Evolutionary conservation across 2,329 filamentous ascomycete genomes (phyloP).

Genomic region (Ophiocordyceps australis): DNA sequence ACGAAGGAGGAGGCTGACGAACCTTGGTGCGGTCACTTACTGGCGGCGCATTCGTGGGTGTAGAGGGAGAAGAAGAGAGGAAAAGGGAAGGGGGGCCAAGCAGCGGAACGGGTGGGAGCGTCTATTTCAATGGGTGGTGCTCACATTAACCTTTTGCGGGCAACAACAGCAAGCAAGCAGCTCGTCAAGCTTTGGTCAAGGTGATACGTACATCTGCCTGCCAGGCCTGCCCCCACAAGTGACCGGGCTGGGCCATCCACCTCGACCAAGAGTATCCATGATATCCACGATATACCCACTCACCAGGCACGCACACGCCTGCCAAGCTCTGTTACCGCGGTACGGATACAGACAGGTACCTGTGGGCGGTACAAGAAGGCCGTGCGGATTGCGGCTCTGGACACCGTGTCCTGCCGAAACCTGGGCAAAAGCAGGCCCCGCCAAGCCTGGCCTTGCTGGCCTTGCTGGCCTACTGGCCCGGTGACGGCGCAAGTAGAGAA

Average conservation of each 20-base stretch:
- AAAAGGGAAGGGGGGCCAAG: conserved; percentile 5
- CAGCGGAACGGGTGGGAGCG: conserved; percentile 13
- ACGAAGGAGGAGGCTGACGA: conserved; percentile 19
- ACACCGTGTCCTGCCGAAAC: not conserved
- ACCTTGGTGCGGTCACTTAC: conserved; percentile 23
- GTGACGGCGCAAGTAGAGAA: no score
- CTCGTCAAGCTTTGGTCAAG: no score
- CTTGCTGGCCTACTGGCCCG: no score
- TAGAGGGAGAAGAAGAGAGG: conserved; percentile 16
- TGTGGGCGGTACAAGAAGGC: not conserved
- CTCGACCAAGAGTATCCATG: no score
- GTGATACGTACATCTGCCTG: no score
- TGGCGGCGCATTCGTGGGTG: conserved; percentile 32
- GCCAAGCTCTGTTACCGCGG: no score
- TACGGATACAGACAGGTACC: not conserved
- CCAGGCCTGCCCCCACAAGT: no score
- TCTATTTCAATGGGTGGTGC: conserved; percentile 17
- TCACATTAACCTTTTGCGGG: conserved; percentile 1
- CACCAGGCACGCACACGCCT: not conserved
- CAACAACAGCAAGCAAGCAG: not conserved
- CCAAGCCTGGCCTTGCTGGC: no score
- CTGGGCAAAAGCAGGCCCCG: no score
- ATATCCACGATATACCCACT: not conserved
- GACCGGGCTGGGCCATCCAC: no score
- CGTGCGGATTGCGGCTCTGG: not conserved